A percentile compares a stretch with the other conserved stretches of the same genome.
These are phyloP conservation scores for Candida ficus DNA, from an alignment of 805 yeast genomes.

Conservation along the genomic window DNA sequence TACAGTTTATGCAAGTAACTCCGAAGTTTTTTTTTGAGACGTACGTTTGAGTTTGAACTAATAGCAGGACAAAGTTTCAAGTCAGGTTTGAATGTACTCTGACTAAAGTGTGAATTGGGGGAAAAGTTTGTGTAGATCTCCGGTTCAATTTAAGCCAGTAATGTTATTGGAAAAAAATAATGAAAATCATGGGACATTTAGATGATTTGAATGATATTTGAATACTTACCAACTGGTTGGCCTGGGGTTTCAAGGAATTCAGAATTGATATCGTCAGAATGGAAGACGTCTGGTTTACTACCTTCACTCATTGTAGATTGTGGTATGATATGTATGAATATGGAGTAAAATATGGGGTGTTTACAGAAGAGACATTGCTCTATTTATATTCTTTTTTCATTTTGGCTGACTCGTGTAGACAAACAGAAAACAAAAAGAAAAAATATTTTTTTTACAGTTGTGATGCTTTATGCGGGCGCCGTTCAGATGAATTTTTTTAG, in stretches of 20 bases:
- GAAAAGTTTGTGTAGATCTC: no score
- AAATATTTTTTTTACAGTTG: neutral
- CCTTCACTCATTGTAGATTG: conserved; percentile 21
- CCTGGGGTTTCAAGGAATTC: conserved; percentile 24
- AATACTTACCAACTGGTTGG: conserved; percentile 26
- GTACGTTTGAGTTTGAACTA: no score
- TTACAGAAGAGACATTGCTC: neutral
- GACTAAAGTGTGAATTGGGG: no score
- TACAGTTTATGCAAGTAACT: no score
- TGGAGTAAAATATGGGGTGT: conserved; percentile 1
- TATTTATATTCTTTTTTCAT: neutral
- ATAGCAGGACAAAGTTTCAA: no score
- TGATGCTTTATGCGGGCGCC: neutral
- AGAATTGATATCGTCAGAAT: conserved; percentile 26
- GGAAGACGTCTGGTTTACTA: conserved; percentile 26
- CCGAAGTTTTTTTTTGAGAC: no score
- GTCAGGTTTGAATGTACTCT: no score
- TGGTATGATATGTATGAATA: neutral
- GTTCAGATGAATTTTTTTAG: neutral
- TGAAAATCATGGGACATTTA: no score
- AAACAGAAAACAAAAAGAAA: neutral
- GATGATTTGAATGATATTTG: no score
- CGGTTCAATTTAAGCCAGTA: no score
- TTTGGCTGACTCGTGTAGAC: neutral
- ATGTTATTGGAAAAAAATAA: no score